Percentiles rank a stretch among this genome's conserved stretches.
Conservation (phyloP, 306 rosid genomes). For the Trichosanthes truncata region DNA sequence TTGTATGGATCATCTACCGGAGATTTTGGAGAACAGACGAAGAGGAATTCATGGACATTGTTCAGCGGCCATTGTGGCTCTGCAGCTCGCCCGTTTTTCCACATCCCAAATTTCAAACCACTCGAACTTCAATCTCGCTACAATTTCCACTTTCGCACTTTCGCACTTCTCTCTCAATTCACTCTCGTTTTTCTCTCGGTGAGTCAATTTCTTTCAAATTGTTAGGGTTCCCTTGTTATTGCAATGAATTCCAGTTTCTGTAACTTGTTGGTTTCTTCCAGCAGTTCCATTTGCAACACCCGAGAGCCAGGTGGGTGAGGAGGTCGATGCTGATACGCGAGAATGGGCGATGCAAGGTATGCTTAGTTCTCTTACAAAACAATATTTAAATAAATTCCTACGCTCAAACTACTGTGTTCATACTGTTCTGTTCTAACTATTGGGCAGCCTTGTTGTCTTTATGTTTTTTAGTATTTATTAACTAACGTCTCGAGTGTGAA, state of each 20-base stretch:
- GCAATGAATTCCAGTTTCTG: background rate
- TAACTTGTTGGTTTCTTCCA: conserved; percentile 2
- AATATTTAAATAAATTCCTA: background rate
- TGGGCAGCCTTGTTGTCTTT: background rate
- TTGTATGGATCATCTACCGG: background rate
- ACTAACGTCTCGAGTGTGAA: background rate
- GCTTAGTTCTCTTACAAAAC: background rate
- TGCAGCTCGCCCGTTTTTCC: background rate
- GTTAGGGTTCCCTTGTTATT: background rate
- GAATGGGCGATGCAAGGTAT: conserved; percentile 88
- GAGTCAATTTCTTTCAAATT: background rate
- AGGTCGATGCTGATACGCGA: conserved; percentile 26
- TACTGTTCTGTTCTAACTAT: background rate
- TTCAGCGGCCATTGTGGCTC: background rate
- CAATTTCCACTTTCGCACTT: background rate
- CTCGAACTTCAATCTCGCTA: background rate
- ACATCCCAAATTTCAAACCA: background rate
- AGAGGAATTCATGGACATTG: background rate
- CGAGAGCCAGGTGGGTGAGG: conserved; percentile 47
- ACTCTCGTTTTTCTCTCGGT: background rate
- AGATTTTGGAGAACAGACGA: background rate
- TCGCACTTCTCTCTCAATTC: background rate
- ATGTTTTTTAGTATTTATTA: background rate
- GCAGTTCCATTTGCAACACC: conserved; percentile 50
- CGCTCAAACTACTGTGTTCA: background rate